These are phyloP conservation scores for Stachybotrys elegans DNA, from an alignment of 2,329 filamentous ascomycete species.

Conservation along the genomic window DNA sequence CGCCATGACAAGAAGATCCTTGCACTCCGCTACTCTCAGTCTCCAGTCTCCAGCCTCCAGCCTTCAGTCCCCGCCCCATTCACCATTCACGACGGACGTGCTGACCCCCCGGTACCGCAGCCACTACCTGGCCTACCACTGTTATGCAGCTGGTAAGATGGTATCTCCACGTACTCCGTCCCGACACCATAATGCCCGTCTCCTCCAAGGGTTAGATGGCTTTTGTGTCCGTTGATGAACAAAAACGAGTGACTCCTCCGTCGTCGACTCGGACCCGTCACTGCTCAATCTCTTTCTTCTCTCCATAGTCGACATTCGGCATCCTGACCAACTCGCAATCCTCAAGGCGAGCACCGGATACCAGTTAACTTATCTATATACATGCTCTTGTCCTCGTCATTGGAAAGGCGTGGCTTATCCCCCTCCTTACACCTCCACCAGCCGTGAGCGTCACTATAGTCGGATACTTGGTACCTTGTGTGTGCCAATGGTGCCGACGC, in stretches of 20 bases:
- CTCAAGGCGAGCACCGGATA: neutral
- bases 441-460: slow-evolving; percentile 17
- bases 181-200: too few relatives aligned
- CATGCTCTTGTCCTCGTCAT: neutral
- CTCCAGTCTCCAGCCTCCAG: neutral
- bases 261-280: slow-evolving; percentile 3
- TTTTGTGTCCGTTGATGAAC: slow-evolving; percentile 16
- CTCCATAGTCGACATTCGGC: too few relatives aligned
- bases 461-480: slow-evolving; percentile 5
- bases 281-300: slow-evolving; percentile 7
- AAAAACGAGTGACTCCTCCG: slow-evolving; percentile 15
- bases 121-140: neutral
- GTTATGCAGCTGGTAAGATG: too few relatives aligned
- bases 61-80: too few relatives aligned
- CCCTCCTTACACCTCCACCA: slow-evolving; percentile 3
- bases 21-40: neutral
- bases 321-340: too few relatives aligned
- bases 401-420: neutral
- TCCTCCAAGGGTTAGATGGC: too few relatives aligned
- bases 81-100: too few relatives aligned
- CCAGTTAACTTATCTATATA: neutral
- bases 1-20: slow-evolving; percentile 7
- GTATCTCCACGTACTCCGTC: too few relatives aligned
- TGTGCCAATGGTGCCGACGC: slow-evolving; percentile 9
- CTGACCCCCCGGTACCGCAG: too few relatives aligned